These are phyloP conservation scores for Xanthoconium purpureum DNA, from an alignment of 768 basidiomycete genomes.

Conservation along the genomic window DNA sequence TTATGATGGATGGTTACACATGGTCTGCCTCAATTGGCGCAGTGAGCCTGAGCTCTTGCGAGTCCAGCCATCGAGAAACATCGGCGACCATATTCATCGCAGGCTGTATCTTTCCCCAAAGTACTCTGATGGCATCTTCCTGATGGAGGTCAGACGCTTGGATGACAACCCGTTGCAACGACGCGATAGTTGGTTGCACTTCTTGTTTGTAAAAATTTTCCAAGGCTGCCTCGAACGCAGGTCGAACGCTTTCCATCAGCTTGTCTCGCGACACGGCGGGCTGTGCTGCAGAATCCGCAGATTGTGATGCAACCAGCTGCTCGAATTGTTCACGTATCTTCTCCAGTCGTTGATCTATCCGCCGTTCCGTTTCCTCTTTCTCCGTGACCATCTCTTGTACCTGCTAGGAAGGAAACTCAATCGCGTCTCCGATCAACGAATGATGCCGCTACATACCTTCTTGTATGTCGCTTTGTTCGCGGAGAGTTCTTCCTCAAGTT, in stretches of 20 bases:
- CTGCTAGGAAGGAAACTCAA: conserved; percentile 14
- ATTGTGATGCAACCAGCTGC: conserved; percentile 9
- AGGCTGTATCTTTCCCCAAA: conserved; percentile 30
- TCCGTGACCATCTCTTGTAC: conserved; percentile 15
- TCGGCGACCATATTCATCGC: conserved; percentile 32
- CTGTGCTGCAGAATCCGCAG: background rate
- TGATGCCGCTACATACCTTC: conserved; percentile 14
- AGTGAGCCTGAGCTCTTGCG: conserved; percentile 23
- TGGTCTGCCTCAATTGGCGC: conserved; percentile 14
- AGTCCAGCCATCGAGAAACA: conserved; percentile 31
- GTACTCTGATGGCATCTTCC: conserved; percentile 18
- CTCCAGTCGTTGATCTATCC: conserved; percentile 13
- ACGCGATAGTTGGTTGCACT: conserved; percentile 18
- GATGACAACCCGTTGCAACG: conserved; percentile 8
- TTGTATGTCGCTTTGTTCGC: conserved; percentile 11
- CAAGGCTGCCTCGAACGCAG: conserved; percentile 16
- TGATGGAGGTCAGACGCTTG: conserved; percentile 20
- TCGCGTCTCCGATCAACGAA: background rate
- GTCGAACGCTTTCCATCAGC: conserved; percentile 20
- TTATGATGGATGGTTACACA: background rate
- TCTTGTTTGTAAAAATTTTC: conserved; percentile 24
- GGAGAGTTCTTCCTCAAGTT: conserved; percentile 24
- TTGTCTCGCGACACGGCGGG: conserved; percentile 1
- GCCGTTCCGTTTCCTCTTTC: conserved; percentile 11
- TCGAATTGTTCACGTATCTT: conserved; percentile 18